phyloP scores from a whole-genome alignment of 2,329 filamentous ascomycete genomes.

The Fusarium succisae region DNA sequence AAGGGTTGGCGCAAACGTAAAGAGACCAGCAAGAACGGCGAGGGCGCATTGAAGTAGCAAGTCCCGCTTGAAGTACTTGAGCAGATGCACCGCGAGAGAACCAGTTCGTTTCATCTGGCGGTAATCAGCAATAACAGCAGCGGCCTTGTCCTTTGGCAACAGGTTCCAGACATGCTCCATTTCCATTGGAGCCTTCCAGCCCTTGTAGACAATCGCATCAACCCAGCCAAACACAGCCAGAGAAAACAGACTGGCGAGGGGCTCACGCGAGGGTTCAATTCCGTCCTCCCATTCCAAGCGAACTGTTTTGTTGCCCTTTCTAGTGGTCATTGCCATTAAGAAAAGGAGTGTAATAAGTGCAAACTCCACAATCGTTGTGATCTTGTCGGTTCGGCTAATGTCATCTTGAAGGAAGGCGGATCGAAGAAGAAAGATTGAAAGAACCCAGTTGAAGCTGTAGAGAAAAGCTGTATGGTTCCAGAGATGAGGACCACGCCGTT shows the following conservation, averaged over 20 bases:
- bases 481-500: constrained; percentile 74
- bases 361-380: constrained; percentile 78
- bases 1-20: constrained; percentile 91
- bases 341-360: constrained; percentile 77
- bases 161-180: constrained; percentile 93
- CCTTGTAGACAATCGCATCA: constrained; percentile 86
- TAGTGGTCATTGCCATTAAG: constrained; percentile 78
- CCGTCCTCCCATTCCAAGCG: constrained; percentile 88
- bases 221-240: constrained; percentile 91
- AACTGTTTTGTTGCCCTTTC: constrained; percentile 92
- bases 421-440: constrained; percentile 80
- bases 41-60: constrained; percentile 82
- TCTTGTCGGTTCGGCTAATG: constrained; percentile 66
- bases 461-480: constrained; percentile 94
- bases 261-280: constrained; percentile 86
- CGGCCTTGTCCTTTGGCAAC: constrained; percentile 86
- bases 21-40: constrained; percentile 80
- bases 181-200: constrained; percentile 85
- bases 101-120: constrained; percentile 85
- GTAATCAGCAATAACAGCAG: constrained; percentile 81
- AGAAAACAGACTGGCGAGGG: constrained; percentile 87
- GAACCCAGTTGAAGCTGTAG: constrained; percentile 85
- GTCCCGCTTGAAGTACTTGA: constrained; percentile 83
- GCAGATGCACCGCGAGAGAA: constrained; percentile 79
- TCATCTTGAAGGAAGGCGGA: constrained; percentile 83